phyloP scores from a whole-genome alignment of 768 basidiomycete genomes.

The Termitomyces sp. region DNA sequence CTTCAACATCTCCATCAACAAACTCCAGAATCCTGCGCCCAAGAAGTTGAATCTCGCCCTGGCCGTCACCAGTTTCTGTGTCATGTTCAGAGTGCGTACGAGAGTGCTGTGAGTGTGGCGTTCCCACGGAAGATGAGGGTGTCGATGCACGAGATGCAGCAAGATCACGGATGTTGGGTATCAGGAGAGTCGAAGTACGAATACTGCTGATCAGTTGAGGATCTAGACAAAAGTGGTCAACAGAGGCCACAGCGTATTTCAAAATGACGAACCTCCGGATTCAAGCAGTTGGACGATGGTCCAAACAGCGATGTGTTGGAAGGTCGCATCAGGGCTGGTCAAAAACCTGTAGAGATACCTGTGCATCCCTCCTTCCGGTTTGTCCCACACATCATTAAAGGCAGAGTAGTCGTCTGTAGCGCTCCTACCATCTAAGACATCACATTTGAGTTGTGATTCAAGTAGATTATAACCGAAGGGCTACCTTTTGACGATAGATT shows the following conservation, averaged over 20 bases:
- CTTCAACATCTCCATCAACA: slow-evolving; percentile 70
- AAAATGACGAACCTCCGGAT: slow-evolving; percentile 65
- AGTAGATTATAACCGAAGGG: slow-evolving; percentile 6
- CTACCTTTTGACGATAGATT: slow-evolving; percentile 95
- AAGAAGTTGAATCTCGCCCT: slow-evolving; percentile 86
- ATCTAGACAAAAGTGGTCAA: slow-evolving; percentile 39
- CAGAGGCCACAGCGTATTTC: background rate
- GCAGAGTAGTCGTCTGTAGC: slow-evolving; percentile 89
- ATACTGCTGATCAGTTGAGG: slow-evolving; percentile 88
- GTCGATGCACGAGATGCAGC: slow-evolving; percentile 67
- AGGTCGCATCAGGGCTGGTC: slow-evolving; percentile 89
- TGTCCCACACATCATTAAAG: slow-evolving; percentile 97
- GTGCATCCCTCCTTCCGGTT: slow-evolving; percentile 97
- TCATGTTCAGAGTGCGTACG: slow-evolving; percentile 71
- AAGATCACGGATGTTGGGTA: slow-evolving; percentile 83
- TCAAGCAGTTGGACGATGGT: slow-evolving; percentile 97
- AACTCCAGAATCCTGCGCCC: slow-evolving; percentile 83
- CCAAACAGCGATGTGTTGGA: slow-evolving; percentile 99
- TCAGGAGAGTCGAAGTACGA: slow-evolving; percentile 73
- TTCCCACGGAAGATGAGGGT: slow-evolving; percentile 69
- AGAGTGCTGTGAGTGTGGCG: slow-evolving; percentile 66
- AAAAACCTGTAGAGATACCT: slow-evolving; percentile 92
- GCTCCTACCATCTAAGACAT: slow-evolving; percentile 60
- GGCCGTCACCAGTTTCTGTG: slow-evolving; percentile 82
- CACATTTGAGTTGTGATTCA: slow-evolving; percentile 1